phyloP scores from a whole-genome alignment of 139 green algal genomes.

The Chlorella sorokiniana region DNA sequence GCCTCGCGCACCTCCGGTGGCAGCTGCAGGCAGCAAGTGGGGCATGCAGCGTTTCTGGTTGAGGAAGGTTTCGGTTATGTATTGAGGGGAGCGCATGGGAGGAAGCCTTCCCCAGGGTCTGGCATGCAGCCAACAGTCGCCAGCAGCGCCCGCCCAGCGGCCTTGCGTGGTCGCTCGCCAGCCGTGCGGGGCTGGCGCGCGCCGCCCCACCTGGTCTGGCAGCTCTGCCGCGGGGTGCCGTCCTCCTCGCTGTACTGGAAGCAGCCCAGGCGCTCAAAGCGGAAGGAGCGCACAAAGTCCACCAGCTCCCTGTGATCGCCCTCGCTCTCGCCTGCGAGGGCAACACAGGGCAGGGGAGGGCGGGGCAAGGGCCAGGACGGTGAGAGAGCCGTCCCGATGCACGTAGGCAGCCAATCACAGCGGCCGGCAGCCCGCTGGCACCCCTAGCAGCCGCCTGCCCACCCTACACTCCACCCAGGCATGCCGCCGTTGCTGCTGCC shows the following conservation, averaged over 20 bases:
- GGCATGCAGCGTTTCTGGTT: too few species aligned
- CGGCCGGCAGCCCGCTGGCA: too few species aligned
- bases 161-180: background rate
- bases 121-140: background rate
- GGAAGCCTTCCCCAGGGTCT: too few species aligned
- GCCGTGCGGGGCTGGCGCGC: background rate
- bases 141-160: background rate
- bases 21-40: conserved; percentile 37
- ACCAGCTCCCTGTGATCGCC: conserved; percentile 80
- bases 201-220: conserved; percentile 56
- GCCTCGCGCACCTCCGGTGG: conserved; percentile 53
- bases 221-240: conserved; percentile 83
- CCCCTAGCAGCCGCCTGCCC: too few species aligned
- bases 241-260: conserved; percentile 91
- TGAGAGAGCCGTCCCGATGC: too few species aligned
- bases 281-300: conserved; percentile 67
- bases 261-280: conserved; percentile 83
- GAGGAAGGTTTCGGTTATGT: too few species aligned
- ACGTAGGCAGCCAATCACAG: too few species aligned
- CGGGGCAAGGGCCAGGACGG: too few species aligned
- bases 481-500: too few species aligned
- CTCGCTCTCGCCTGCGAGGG: conserved; percentile 67
- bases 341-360: background rate
- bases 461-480: too few species aligned
- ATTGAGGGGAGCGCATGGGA: too few species aligned